Base-by-base conservation (phyloP, 2,329 filamentous ascomycete species). In the Aspergillus awamori region DNA sequence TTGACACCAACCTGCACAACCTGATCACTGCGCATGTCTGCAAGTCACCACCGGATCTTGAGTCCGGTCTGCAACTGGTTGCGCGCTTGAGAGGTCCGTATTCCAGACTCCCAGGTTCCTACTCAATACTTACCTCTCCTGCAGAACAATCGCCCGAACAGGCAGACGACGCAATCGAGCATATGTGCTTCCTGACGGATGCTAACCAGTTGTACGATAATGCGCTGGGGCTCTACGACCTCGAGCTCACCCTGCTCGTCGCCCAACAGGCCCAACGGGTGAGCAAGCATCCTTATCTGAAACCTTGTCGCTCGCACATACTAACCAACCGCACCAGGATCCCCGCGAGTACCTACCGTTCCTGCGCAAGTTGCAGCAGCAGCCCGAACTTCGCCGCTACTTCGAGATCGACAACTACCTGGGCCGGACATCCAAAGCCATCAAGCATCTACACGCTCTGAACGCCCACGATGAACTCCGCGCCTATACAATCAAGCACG, bases 151-250 rank as follows among this genome's bases (percentile, higher is more conserved):
- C 90, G 53, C 81, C 87, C 45, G 84, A 87, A 56, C 83, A 93
- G 66, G 92, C 92, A 0, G 94, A 98, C 67, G 89, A 89, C 74
- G 94, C 94, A 0, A 89, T 97, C 22, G 93, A 97, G 73, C 95
- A 99, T 72, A 97, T 99, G 62, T 98, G 93, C 82, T 99, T 99
- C 82, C 84, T 99, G 45, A 92, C 93, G 0, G 95, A 99, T 76
- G 90, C 96, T 49, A 96, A 97, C 74, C 88, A 88, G 41, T 85
- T 99, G 0, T 99, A 97, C 70, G 92, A 97, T 63, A 89, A 93
- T 62, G 91, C 95, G 0, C 82, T 99, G 2, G 93, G 93, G 1
- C 82, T 98, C 2, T 99, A 99, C 74, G 89, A 98, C 70, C 85
- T 99, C 2, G 92, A 97, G 10, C 86, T 99, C 7, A 89, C 94